A percentile compares a stretch with the other conserved stretches of the same genome.
These are phyloP conservation scores for Flaveria floridana DNA, from an alignment of 140 eudicot species.

Conservation along the genomic window DNA sequence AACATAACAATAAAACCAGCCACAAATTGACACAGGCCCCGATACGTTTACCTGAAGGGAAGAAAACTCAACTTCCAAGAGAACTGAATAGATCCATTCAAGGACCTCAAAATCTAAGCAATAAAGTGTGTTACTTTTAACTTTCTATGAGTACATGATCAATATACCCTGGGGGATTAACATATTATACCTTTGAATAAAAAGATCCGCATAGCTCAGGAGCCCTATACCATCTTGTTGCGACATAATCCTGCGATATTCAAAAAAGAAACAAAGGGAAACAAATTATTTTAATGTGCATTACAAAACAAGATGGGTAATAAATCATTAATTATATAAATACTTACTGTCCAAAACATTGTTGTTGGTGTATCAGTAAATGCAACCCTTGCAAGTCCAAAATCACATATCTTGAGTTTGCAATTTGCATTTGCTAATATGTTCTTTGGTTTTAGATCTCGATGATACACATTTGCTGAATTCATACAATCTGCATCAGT, in stretches of 20 bases:
- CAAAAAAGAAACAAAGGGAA: background rate
- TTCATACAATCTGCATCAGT: constrained; percentile 6
- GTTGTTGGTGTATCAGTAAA: constrained; percentile 81
- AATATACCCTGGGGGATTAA: constrained; percentile 8
- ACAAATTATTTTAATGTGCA: constrained; percentile 3
- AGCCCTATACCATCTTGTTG: constrained; percentile 92
- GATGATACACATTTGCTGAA: constrained; percentile 86
- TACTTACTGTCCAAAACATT: constrained; percentile 75
- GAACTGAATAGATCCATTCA: constrained; percentile 22
- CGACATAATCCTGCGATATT: constrained; percentile 74
- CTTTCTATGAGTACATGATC: constrained; percentile 17
- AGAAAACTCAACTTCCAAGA: constrained; percentile 31
- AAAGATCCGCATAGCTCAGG: constrained; percentile 90
- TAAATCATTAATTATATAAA: background rate
- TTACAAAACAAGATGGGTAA: background rate
- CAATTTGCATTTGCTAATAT: constrained; percentile 91
- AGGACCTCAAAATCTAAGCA: constrained; percentile 21
- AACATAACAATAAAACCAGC: constrained; percentile 14
- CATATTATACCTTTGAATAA: constrained; percentile 64
- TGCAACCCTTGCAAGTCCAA: constrained; percentile 89
- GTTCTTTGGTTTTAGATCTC: constrained; percentile 82
- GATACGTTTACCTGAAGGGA: constrained; percentile 26
- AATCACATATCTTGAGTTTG: constrained; percentile 86
- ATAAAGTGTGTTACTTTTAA: constrained; percentile 18
- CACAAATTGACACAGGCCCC: constrained; percentile 27